phyloP scores from a whole-genome alignment of 2,329 filamentous ascomycete species.

The Cladophialophora exuberans region DNA sequence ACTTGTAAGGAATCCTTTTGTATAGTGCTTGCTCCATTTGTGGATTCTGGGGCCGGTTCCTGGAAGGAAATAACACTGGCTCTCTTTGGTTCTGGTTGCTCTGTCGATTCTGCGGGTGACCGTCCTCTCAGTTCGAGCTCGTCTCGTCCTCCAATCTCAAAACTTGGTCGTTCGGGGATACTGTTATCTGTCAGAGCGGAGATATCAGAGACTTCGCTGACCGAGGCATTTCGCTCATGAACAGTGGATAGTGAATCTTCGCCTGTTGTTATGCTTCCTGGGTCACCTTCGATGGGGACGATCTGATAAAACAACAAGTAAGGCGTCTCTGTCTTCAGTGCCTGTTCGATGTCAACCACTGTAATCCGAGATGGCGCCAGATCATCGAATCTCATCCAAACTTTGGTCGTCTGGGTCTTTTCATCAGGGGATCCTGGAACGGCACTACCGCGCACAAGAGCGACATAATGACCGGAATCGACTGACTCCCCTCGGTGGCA shows the following conservation, averaged over 20 bases:
- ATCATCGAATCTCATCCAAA: constrained; percentile 94
- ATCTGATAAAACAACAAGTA: constrained; percentile 97
- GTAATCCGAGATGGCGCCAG: constrained; percentile 72
- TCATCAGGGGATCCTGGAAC: constrained; percentile 38
- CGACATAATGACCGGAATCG: constrained; percentile 88
- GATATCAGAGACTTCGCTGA: constrained; percentile 21
- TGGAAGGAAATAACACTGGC: constrained; percentile 38
- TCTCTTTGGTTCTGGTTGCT: too few relatives aligned
- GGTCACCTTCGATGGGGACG: constrained; percentile 76
- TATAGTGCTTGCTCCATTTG: constrained; percentile 13
- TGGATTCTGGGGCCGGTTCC: constrained; percentile 27
- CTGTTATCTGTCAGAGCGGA: constrained; percentile 21
- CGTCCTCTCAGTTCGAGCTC: constrained; percentile 30
- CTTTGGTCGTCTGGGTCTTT: constrained; percentile 64
- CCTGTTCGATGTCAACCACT: constrained; percentile 75
- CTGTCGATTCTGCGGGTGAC: constrained; percentile 26
- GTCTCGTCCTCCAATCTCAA: constrained; percentile 42
- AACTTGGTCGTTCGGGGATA: constrained; percentile 40
- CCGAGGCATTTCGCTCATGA: constrained; percentile 30
- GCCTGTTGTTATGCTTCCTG: constrained; percentile 38
- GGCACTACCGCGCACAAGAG: constrained; percentile 75
- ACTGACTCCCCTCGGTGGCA: constrained; percentile 87
- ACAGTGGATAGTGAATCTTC: constrained; percentile 39
- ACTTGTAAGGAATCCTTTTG: constrained; percentile 17
- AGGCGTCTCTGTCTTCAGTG: constrained; percentile 83